Conservation (phyloP, 1,139 yeast genomes). For the Yamadazyma jaroonii region DNA sequence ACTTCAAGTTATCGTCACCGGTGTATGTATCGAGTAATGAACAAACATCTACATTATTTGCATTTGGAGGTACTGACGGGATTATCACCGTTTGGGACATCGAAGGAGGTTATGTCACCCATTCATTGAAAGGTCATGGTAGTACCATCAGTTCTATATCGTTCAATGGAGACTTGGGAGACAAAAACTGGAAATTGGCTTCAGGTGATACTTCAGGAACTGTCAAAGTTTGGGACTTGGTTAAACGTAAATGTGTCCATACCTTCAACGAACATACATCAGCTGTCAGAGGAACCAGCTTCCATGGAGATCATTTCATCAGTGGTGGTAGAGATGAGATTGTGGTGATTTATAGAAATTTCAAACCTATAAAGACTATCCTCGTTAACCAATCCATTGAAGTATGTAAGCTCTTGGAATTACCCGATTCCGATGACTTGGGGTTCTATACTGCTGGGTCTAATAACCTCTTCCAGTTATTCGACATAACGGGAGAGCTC, state of each 20-base stretch:
- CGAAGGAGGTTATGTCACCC: slow-evolving; percentile 84
- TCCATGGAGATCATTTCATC: slow-evolving; percentile 51
- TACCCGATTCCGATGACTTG: slow-evolving; percentile 22
- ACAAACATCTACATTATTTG: slow-evolving; percentile 77
- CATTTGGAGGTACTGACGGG: slow-evolving; percentile 96
- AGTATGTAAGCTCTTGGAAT: slow-evolving; percentile 61
- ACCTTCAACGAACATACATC: slow-evolving; percentile 73
- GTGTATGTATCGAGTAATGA: slow-evolving; percentile 78
- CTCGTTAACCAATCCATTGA: slow-evolving; percentile 82
- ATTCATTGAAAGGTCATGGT: slow-evolving; percentile 91
- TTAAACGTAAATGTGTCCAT: slow-evolving; percentile 64
- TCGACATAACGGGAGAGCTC: slow-evolving; percentile 46
- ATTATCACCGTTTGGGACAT: slow-evolving; percentile 90
- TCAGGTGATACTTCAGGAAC: slow-evolving; percentile 89
- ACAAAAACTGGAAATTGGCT: slow-evolving; percentile 73
- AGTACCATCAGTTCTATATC: slow-evolving; percentile 79
- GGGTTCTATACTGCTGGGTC: slow-evolving; percentile 78
- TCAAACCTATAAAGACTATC: slow-evolving; percentile 60
- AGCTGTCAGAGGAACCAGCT: slow-evolving; percentile 85
- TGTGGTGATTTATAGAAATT: slow-evolving; percentile 58
- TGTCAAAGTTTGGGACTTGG: slow-evolving; percentile 88
- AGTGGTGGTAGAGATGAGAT: slow-evolving; percentile 92
- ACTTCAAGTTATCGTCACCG: slow-evolving; percentile 68
- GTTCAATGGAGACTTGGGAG: slow-evolving; percentile 71
- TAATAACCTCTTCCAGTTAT: slow-evolving; percentile 59